A percentile compares a stretch with the other conserved stretches of the same genome.
Conservation (phyloP, 164 flowering plant species). For the Cinnamomum chago region DNA sequence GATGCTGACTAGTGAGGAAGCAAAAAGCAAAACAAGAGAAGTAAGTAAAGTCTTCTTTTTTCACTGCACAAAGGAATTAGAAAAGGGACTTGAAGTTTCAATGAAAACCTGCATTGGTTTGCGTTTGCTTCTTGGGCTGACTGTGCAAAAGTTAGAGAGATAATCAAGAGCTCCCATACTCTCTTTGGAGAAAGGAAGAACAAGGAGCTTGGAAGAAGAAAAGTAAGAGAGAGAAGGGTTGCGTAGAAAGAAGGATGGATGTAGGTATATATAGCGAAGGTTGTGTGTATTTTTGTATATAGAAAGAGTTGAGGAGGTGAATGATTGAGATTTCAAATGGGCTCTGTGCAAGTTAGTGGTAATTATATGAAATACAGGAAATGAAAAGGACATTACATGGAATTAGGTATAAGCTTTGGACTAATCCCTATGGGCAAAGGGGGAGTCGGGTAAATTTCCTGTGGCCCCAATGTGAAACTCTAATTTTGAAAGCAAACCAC, state of each 20-base stretch:
- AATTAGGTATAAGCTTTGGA: no score
- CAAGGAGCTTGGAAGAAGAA: neutral
- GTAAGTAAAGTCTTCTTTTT: no score
- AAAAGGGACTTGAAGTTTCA: no score
- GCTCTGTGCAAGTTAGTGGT: neutral
- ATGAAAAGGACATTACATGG: no score
- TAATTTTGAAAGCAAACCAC: no score
- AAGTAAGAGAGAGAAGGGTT: constrained; percentile 5
- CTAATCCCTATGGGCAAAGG: no score
- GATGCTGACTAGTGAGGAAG: neutral
- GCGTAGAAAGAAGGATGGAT: neutral
- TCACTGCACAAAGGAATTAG: no score
- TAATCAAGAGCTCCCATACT: constrained; percentile 70
- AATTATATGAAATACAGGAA: no score
- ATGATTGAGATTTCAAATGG: constrained; percentile 4
- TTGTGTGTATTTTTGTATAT: neutral
- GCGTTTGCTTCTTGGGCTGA: constrained; percentile 39
- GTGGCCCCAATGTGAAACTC: no score
- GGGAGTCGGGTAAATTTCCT: no score
- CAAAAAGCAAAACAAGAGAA: no score
- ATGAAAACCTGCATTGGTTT: constrained; percentile 59
- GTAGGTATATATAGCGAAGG: neutral
- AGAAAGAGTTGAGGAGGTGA: constrained; percentile 1
- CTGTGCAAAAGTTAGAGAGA: constrained; percentile 58
- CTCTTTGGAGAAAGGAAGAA: neutral